Conservation (phyloP, 495 filamentous ascomycete genomes). For the Hypoxylon fuscum region DNA sequence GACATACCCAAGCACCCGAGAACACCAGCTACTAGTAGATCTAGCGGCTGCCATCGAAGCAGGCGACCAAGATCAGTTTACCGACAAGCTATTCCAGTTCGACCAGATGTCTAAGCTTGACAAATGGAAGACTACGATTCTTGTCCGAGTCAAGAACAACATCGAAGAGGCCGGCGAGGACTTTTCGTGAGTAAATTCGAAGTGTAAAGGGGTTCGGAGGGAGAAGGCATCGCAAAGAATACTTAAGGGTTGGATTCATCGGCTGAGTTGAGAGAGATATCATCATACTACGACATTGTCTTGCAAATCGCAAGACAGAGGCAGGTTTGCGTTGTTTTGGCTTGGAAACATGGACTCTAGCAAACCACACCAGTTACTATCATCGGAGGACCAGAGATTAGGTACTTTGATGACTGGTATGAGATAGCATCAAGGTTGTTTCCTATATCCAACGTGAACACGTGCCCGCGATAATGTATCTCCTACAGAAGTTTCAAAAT, state of each 20-base stretch:
- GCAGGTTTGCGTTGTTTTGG: slow-evolving; percentile 13
- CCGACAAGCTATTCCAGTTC: slow-evolving; percentile 84
- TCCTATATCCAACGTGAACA: slow-evolving; percentile 1
- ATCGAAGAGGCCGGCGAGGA: slow-evolving; percentile 78
- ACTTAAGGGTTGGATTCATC: slow-evolving; percentile 13
- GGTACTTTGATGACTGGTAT: slow-evolving; percentile 8
- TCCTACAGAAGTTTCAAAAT: slow-evolving; percentile 5
- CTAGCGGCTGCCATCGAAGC: slow-evolving; percentile 73
- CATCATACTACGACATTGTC: slow-evolving; percentile 1
- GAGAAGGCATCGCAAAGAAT: slow-evolving; percentile 1
- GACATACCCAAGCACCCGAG: slow-evolving; percentile 74
- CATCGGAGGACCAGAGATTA: slow-evolving; percentile 12
- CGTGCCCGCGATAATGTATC: neutral
- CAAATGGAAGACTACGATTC: slow-evolving; percentile 92
- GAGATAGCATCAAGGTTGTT: slow-evolving; percentile 11
- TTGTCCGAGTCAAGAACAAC: slow-evolving; percentile 80
- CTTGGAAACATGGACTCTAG: slow-evolving; percentile 16
- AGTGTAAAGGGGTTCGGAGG: neutral
- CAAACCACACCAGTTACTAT: slow-evolving; percentile 1
- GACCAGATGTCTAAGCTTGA: slow-evolving; percentile 91
- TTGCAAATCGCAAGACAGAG: slow-evolving; percentile 18
- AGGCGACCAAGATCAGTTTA: slow-evolving; percentile 80
- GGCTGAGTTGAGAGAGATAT: slow-evolving; percentile 5
- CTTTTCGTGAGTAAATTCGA: slow-evolving; percentile 48
- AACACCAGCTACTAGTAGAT: slow-evolving; percentile 81